A percentile compares a stretch with the other conserved stretches of the same genome.
Evolutionary conservation across 2,329 filamentous ascomycete species (phyloP).

Genomic region (Sphaerulina musiva): DNA sequence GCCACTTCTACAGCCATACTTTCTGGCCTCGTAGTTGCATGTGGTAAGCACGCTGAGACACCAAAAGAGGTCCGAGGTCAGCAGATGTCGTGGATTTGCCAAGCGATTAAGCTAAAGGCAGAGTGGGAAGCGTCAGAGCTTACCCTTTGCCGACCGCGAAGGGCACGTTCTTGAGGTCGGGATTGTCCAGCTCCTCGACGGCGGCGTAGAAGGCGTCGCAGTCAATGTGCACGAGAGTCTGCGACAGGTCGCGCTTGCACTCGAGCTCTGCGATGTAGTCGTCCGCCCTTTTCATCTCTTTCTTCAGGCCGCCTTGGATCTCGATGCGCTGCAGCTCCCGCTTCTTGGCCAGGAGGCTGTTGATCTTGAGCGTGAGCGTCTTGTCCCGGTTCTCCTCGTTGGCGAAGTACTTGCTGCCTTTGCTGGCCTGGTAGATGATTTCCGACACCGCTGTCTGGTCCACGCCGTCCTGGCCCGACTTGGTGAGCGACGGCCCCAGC

Average conservation of each 20-base stretch:
- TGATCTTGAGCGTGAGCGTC: slow-evolving; percentile 77
- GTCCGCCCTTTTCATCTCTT: slow-evolving; percentile 70
- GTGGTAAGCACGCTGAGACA: slow-evolving; percentile 53
- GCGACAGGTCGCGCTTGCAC: slow-evolving; percentile 68
- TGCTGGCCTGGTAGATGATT: slow-evolving; percentile 93
- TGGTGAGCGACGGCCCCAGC: slow-evolving; percentile 83
- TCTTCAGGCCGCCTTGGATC: slow-evolving; percentile 47
- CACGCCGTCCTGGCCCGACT: slow-evolving; percentile 88
- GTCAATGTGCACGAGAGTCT: slow-evolving; percentile 84
- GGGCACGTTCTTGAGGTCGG: slow-evolving; percentile 76
- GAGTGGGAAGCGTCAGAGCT: background rate
- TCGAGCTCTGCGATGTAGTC: slow-evolving; percentile 76
- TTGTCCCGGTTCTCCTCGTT: slow-evolving; percentile 81
- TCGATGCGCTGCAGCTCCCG: slow-evolving; percentile 68
- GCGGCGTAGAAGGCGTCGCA: slow-evolving; percentile 98
- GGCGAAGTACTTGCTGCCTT: slow-evolving; percentile 92
- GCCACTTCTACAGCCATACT: slow-evolving; percentile 83
- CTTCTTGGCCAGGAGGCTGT: slow-evolving; percentile 69
- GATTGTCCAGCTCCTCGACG: slow-evolving; percentile 68
- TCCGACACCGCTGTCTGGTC: slow-evolving; percentile 92
- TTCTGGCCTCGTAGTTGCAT: slow-evolving; percentile 82
- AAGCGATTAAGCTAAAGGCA: background rate
- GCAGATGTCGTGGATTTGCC: too few species aligned
- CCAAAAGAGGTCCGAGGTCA: too few species aligned
- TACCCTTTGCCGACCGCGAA: slow-evolving; percentile 74